Conservation (phyloP, 208 protist genomes). For the Crithidia fasciculata region DNA sequence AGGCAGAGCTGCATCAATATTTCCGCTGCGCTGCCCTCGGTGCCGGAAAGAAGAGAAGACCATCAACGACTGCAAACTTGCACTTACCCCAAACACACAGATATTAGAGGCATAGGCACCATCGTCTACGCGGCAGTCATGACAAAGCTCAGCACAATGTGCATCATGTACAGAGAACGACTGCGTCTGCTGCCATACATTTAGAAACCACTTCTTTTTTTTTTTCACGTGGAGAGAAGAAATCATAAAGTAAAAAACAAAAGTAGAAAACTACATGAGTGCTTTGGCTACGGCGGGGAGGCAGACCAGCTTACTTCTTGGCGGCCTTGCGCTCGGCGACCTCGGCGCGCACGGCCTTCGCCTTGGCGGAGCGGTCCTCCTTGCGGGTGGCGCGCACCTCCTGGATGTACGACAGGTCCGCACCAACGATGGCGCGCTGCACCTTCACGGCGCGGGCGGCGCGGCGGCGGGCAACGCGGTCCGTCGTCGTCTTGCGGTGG, state of each 20-base stretch:
- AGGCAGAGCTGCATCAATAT: too few species aligned
- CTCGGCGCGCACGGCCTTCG: conserved; percentile 88
- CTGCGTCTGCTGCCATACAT: background rate
- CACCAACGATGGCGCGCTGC: conserved; percentile 86
- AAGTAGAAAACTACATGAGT: conserved; percentile 5
- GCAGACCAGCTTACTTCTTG: conserved; percentile 72
- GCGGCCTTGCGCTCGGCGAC: conserved; percentile 90
- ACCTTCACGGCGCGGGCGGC: conserved; percentile 75
- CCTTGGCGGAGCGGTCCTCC: conserved; percentile 90
- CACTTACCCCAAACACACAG: too few species aligned
- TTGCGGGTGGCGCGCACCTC: conserved; percentile 82
- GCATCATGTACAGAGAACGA: too few species aligned
- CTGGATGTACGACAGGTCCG: conserved; percentile 91
- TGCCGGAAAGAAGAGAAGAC: too few species aligned
- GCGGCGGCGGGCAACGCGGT: conserved; percentile 85
- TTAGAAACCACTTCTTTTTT: background rate
- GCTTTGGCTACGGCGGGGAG: background rate
- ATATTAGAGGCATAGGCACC: too few species aligned
- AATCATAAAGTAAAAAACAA: conserved; percentile 25
- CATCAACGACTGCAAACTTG: too few species aligned
- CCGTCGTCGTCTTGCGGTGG: conserved; percentile 91
- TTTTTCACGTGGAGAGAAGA: background rate
- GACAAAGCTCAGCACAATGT: too few species aligned
- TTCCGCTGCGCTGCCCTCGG: too few species aligned
- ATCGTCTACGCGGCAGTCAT: too few species aligned